Evolutionary conservation across 23 red algal genomes (phyloP).

Genomic region (Gracilaria gracilis): DNA sequence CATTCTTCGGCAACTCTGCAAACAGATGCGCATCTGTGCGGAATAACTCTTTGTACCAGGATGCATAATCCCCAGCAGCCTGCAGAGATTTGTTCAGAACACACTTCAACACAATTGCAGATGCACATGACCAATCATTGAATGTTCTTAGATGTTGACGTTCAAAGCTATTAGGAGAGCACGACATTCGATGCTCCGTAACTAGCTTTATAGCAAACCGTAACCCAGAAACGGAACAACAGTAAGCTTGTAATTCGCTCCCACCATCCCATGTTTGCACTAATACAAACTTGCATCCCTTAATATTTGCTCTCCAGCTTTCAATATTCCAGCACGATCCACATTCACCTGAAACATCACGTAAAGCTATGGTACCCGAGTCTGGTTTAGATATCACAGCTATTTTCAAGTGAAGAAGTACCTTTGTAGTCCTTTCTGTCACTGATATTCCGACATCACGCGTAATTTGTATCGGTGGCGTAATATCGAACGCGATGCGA

Average conservation of each 20-base stretch:
- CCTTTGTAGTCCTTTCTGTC: constrained; percentile 13
- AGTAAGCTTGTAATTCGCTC: constrained; percentile 10
- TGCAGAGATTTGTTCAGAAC: constrained; percentile 1
- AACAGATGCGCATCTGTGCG: background rate
- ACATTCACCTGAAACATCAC: constrained; percentile 28
- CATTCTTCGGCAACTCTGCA: background rate
- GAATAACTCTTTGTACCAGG: constrained; percentile 26
- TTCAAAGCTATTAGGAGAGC: constrained; percentile 7
- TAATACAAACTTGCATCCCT: constrained; percentile 17
- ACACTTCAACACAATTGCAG: constrained; percentile 33
- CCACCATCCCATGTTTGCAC: constrained; percentile 18
- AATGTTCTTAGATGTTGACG: constrained; percentile 25
- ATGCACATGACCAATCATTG: constrained; percentile 33
- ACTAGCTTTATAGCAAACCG: constrained; percentile 24
- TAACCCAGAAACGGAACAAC: constrained; percentile 7
- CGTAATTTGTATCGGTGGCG: too few relatives aligned
- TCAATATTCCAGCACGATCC: constrained; percentile 32
- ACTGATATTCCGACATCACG: background rate
- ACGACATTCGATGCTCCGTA: constrained; percentile 22
- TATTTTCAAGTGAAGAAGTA: constrained; percentile 53
- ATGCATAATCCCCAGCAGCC: constrained; percentile 13
- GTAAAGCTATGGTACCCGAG: background rate
- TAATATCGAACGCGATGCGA: background rate
- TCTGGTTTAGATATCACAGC: constrained; percentile 10
- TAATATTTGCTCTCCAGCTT: constrained; percentile 35